These are phyloP conservation scores for Tulasnella sp. DNA, from an alignment of 768 basidiomycete genomes.

Conservation along the genomic window DNA sequence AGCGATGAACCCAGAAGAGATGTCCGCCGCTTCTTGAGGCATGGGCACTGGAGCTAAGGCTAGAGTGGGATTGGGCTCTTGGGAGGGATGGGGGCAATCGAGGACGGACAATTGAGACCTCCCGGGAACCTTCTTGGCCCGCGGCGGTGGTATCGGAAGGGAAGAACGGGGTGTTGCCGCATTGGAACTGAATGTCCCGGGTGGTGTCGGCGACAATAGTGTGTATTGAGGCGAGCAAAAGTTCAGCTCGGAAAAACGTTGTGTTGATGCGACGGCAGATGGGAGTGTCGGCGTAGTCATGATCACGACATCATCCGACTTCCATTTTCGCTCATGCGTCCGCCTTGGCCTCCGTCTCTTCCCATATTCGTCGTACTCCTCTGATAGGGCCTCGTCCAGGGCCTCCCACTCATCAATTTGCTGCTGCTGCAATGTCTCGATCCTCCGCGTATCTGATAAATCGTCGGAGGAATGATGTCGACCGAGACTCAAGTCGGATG, in stretches of 20 bases:
- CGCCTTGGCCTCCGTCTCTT: neutral
- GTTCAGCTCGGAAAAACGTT: neutral
- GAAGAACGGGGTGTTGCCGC: neutral
- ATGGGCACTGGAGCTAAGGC: neutral
- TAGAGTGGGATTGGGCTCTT: neutral
- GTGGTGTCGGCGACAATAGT: neutral
- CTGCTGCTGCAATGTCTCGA: neutral
- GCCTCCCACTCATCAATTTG: neutral
- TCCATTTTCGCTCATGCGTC: slow-evolving; percentile 3
- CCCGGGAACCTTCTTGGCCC: neutral
- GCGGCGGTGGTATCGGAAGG: neutral
- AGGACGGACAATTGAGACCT: neutral
- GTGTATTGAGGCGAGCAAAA: neutral
- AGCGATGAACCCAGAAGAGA: neutral
- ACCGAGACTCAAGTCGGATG: neutral
- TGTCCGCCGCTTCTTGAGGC: neutral
- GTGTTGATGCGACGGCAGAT: neutral
- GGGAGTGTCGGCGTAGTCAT: neutral
- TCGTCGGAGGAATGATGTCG: no score
- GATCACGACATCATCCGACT: neutral
- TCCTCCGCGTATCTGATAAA: no score
- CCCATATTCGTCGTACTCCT: neutral
- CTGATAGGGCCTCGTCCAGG: neutral
- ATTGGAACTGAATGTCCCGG: neutral
- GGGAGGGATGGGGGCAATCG: neutral